Percentiles rank a stretch among this genome's conserved stretches.
Conservation (phyloP, 2,329 filamentous ascomycete genomes). For the Xylaria sp. region DNA sequence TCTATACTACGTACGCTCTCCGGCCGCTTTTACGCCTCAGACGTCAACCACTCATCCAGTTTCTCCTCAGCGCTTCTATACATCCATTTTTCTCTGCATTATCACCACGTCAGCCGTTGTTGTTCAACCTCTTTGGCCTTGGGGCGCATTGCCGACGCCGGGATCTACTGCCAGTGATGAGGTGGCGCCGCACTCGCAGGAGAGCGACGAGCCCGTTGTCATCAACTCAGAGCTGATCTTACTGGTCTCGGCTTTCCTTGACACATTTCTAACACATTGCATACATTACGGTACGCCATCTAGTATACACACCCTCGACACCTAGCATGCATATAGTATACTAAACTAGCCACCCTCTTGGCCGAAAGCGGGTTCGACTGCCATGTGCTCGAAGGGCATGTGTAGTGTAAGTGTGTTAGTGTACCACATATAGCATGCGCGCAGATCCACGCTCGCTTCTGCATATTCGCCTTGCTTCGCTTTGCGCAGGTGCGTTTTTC, state of each 20-base stretch:
- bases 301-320: not conserved
- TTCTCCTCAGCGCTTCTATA: not conserved
- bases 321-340: not conserved
- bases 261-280: not conserved
- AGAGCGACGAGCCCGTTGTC: conserved; percentile 9
- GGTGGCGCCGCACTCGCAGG: conserved; percentile 31
- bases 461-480: conserved; percentile 16
- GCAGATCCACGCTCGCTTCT: conserved; percentile 21
- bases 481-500: conserved; percentile 23
- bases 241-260: conserved; percentile 1
- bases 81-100: not conserved
- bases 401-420: not conserved
- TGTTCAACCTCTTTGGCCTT: not conserved
- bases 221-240: not conserved
- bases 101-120: conserved; percentile 2
- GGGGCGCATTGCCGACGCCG: conserved; percentile 2
- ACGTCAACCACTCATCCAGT: conserved; percentile 14
- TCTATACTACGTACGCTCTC: conserved; percentile 8
- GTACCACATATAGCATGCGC: conserved; percentile 4
- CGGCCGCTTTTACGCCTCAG: conserved; percentile 8
- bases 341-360: not conserved
- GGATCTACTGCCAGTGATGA: conserved; percentile 26
- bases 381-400: conserved; percentile 4
- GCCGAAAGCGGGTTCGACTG: not conserved
- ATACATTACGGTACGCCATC: not conserved